These are phyloP conservation scores for Penicillium argentinense DNA, from an alignment of 495 filamentous ascomycete species.

Conservation along the genomic window DNA sequence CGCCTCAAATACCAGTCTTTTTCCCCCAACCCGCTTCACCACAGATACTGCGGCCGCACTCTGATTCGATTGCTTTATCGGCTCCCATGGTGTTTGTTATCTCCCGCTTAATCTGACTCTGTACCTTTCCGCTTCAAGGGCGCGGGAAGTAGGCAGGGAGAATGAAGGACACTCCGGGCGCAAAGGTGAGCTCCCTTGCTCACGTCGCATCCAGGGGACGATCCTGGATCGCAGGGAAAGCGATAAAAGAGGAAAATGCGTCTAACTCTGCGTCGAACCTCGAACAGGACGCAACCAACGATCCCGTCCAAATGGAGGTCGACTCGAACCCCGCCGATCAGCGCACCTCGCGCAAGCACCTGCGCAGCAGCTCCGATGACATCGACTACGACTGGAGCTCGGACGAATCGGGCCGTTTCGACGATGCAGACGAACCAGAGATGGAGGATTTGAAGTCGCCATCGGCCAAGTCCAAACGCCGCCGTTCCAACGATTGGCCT, in stretches of 20 bases:
- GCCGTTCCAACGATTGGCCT: slow-evolving; percentile 52
- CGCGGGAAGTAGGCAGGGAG: slow-evolving; percentile 21
- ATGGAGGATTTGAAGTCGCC: slow-evolving; percentile 21
- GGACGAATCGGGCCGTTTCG: slow-evolving; percentile 39
- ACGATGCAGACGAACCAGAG: slow-evolving; percentile 42
- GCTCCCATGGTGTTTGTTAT: not conserved
- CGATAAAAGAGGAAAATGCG: slow-evolving; percentile 5
- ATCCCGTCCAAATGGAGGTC: slow-evolving; percentile 20
- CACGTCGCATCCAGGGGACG: not conserved
- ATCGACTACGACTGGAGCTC: slow-evolving; percentile 27
- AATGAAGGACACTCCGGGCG: slow-evolving; percentile 9
- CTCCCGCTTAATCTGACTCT: not conserved
- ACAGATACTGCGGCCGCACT: too few species aligned
- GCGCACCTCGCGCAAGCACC: slow-evolving; percentile 35
- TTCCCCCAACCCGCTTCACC: too few species aligned
- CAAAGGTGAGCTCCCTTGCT: slow-evolving; percentile 20
- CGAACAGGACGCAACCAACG: not conserved
- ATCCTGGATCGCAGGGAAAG: slow-evolving; percentile 6
- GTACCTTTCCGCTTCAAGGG: slow-evolving; percentile 16
- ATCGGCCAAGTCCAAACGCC: slow-evolving; percentile 43
- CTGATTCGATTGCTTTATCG: not conserved
- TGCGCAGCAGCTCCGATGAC: slow-evolving; percentile 24
- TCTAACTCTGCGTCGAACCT: slow-evolving; percentile 11
- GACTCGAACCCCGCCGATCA: slow-evolving; percentile 19
- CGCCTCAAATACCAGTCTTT: not conserved